Percentiles rank a stretch among this genome's conserved stretches.
These are phyloP conservation scores for Trichopus zeylanicus DNA, from an alignment of 116 monocot species.

Conservation along the genomic window DNA sequence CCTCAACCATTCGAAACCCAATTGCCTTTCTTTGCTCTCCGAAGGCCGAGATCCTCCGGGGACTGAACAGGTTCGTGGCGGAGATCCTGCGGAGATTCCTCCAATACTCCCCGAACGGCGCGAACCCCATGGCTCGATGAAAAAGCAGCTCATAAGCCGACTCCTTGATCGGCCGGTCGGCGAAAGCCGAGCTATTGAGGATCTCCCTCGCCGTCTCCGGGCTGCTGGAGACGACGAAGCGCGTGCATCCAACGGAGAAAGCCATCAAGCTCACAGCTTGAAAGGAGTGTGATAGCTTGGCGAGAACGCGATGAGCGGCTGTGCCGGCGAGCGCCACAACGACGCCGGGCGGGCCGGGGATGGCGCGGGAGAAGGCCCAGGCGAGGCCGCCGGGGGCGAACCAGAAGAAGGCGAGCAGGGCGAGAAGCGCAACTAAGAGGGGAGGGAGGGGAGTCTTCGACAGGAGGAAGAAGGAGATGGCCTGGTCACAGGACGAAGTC, in stretches of 20 bases:
- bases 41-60: slow-evolving; percentile 21
- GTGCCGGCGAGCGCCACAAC: slow-evolving; percentile 12
- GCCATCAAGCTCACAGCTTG: slow-evolving; percentile 33
- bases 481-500: background rate
- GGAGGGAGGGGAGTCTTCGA: background rate
- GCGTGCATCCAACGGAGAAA: slow-evolving; percentile 44
- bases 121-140: slow-evolving; percentile 55
- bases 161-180: slow-evolving; percentile 46
- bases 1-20: slow-evolving; percentile 21
- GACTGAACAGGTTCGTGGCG: slow-evolving; percentile 32
- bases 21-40: slow-evolving; percentile 16
- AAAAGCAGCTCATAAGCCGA: slow-evolving; percentile 47
- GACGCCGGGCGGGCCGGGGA: slow-evolving; percentile 27
- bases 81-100: slow-evolving; percentile 28
- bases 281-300: background rate
- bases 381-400: slow-evolving; percentile 30
- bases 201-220: slow-evolving; percentile 59
- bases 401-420: background rate
- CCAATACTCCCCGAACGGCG: slow-evolving; percentile 49
- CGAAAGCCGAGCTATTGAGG: slow-evolving; percentile 36
- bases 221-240: slow-evolving; percentile 36
- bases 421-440: background rate
- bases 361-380: slow-evolving; percentile 13
- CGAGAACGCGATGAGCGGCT: slow-evolving; percentile 26
- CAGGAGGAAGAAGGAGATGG: background rate